Percentiles rank a stretch among this genome's conserved stretches.
Conservation (phyloP, 2,329 filamentous ascomycete species). For the Fusarium sp. region DNA sequence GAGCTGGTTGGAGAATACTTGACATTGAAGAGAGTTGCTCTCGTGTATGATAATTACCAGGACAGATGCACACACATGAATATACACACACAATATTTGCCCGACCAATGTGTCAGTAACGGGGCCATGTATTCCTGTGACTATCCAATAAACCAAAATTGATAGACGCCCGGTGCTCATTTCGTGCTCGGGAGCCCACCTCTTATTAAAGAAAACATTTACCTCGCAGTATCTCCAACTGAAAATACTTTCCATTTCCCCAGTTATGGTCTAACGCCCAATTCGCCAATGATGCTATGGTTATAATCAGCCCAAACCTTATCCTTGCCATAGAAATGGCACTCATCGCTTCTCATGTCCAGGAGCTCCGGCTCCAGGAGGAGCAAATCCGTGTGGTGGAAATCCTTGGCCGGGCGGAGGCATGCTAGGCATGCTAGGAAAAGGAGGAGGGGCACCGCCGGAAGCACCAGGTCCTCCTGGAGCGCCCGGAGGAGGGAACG, state of each 20-base stretch:
- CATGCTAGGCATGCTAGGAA: slow-evolving; percentile 49
- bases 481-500: slow-evolving; percentile 52
- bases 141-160: background rate
- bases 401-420: slow-evolving; percentile 56
- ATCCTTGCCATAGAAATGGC: background rate
- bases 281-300: slow-evolving; percentile 43
- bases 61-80: background rate
- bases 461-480: slow-evolving; percentile 41
- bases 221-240: background rate
- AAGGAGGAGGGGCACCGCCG: slow-evolving; percentile 41
- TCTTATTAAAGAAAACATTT: background rate
- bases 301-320: slow-evolving; percentile 30
- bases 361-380: slow-evolving; percentile 47
- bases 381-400: slow-evolving; percentile 50
- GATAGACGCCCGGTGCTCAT: background rate
- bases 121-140: background rate
- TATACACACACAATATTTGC: slow-evolving; percentile 22
- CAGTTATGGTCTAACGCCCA: slow-evolving; percentile 45
- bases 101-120: slow-evolving; percentile 10
- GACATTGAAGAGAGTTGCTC: slow-evolving; percentile 20
- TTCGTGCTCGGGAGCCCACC: background rate
- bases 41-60: slow-evolving; percentile 31
- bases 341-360: slow-evolving; percentile 53
- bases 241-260: slow-evolving; percentile 15
- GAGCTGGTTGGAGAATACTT: slow-evolving; percentile 24